These are phyloP conservation scores for Metschnikowia hibisci DNA, from an alignment of 805 yeast genomes.

Conservation along the genomic window DNA sequence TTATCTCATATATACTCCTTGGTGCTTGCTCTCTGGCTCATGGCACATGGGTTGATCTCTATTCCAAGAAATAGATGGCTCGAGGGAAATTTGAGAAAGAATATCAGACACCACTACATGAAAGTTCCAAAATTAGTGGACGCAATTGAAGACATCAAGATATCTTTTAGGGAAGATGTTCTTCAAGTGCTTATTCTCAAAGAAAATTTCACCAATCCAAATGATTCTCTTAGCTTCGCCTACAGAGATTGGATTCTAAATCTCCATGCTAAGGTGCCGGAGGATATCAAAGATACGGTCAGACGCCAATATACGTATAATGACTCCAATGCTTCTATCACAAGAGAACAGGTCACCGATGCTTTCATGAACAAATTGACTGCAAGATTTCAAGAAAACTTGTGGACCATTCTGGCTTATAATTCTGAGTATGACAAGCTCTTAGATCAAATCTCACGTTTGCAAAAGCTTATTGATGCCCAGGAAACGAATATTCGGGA, in stretches of 20 bases:
- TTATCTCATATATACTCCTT: conserved; percentile 74
- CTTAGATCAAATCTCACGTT: conserved; percentile 37
- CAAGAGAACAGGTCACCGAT: conserved; percentile 34
- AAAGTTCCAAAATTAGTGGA: conserved; percentile 59
- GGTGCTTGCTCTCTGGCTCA: conserved; percentile 71
- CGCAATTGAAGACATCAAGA: conserved; percentile 56
- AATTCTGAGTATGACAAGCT: conserved; percentile 54
- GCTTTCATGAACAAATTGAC: conserved; percentile 50
- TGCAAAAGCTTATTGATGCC: conserved; percentile 15
- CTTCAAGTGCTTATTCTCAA: conserved; percentile 53
- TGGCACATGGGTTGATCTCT: conserved; percentile 76
- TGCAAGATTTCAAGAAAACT: conserved; percentile 47
- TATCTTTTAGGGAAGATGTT: conserved; percentile 59
- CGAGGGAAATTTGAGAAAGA: conserved; percentile 28
- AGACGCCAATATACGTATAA: conserved; percentile 28
- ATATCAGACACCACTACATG: conserved; percentile 41
- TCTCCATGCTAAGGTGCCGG: conserved; percentile 45
- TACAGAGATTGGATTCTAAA: conserved; percentile 64
- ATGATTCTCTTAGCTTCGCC: conserved; percentile 29
- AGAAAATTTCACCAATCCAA: conserved; percentile 36
- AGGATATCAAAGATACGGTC: conserved; percentile 29
- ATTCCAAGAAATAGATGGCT: conserved; percentile 53
- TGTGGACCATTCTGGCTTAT: conserved; percentile 50
- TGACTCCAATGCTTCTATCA: conserved; percentile 16
- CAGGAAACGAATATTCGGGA: conserved; percentile 16